Base-by-base conservation (phyloP, 495 filamentous ascomycete genomes). In the Neurospora sp. region DNA sequence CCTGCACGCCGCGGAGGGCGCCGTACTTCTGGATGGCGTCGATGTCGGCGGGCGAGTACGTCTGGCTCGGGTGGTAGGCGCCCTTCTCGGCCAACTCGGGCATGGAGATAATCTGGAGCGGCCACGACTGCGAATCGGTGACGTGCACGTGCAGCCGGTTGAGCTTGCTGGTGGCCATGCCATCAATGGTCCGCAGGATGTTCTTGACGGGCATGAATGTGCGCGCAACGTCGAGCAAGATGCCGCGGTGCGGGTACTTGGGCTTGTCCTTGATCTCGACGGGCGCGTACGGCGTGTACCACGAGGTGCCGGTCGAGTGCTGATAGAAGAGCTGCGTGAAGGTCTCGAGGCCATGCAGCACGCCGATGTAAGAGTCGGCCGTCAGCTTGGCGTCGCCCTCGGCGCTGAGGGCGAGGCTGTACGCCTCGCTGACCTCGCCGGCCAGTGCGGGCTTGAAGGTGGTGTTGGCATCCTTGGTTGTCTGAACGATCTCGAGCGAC, bases 121-220 rank as follows among this genome's bases (percentile, higher is more conserved):
- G 93, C 93, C 93, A 96, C 9, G 91, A 91, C 78, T 96, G 93
- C 31, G 91, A 88, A 78, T 96, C 93, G 0, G 93, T 94, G 59
- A 89, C 86, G 81, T 96, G 93, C 35, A 94, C 79, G 80, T 95
- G 93, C 53, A 94, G 83, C 8, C 88, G 83, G 79, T 94, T 94
- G 81, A 96, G 85, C 83, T 96, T 94, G 83, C 89, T 93, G 86
- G 85, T 91, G 11, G 89, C 78, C 71, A 93, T 76, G 38, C 89
- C 90, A 74, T 94, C 92, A 75, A 96, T 91, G 42, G 87, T 91
- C 69, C 89, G 86, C 72, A 88, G 81, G 74, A 96, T 89, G 76
- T 91, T 86, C 0, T 83, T 74, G 22, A 91, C 81, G 8, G 88
- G 83, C 78, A 89, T 90, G 79, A 83, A 94, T 76, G 88, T 88